A percentile compares a stretch with the other conserved stretches of the same genome.
Evolutionary conservation across 108 stramenopile species (phyloP).

Genomic region (Hondaea fermentalgiana): DNA sequence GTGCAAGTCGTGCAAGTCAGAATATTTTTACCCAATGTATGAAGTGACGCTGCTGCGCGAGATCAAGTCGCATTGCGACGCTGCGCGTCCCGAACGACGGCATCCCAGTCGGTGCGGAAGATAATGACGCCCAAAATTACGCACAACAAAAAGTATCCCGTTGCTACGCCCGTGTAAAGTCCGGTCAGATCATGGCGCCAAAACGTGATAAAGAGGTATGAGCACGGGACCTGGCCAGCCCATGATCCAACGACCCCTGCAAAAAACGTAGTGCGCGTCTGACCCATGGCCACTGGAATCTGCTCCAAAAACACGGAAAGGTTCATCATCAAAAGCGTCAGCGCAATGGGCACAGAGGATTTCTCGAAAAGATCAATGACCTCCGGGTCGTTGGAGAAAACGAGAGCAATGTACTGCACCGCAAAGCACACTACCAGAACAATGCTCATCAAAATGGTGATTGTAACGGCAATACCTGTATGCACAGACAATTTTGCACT

Average conservation of each 20-base stretch:
- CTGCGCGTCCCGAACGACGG: background rate
- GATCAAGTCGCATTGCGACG: background rate
- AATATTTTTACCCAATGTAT: too few relatives aligned
- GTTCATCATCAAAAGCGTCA: conserved; percentile 67
- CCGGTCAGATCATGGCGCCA: conserved; percentile 63
- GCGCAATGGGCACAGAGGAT: conserved; percentile 48
- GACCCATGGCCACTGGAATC: conserved; percentile 65
- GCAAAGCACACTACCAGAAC: conserved; percentile 41
- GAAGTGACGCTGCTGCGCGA: too few relatives aligned
- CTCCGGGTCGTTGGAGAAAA: conserved; percentile 62
- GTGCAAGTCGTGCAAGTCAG: background rate
- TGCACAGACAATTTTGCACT: conserved; percentile 57
- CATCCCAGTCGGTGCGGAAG: background rate
- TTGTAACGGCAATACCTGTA: conserved; percentile 45
- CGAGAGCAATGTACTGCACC: conserved; percentile 44
- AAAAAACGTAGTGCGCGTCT: conserved; percentile 60
- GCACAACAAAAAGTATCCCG: conserved; percentile 21
- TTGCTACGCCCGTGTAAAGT: conserved; percentile 62
- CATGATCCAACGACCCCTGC: conserved; percentile 51
- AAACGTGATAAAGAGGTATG: conserved; percentile 51
- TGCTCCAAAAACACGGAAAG: conserved; percentile 61
- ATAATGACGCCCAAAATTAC: background rate
- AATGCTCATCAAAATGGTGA: conserved; percentile 37
- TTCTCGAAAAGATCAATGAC: conserved; percentile 60
- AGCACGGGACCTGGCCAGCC: conserved; percentile 63